These are phyloP conservation scores for Apophysomyces sp. DNA, from an alignment of 371 early-diverging fungal species.

Conservation along the genomic window DNA sequence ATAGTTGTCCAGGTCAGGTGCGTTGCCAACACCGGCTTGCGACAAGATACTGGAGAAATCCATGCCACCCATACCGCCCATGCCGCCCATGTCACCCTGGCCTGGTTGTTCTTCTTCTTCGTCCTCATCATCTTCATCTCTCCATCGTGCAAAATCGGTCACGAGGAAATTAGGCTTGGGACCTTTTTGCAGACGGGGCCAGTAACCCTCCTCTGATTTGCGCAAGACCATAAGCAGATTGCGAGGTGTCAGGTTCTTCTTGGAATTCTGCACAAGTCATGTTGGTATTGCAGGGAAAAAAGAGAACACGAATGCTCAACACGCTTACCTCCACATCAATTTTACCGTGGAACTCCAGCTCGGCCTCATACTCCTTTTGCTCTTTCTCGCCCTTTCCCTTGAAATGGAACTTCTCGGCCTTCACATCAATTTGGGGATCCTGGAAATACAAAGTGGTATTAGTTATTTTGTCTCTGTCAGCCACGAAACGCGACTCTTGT, in stretches of 20 bases:
- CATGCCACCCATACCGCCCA: constrained; percentile 49
- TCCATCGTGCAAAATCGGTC: constrained; percentile 91
- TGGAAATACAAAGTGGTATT: neutral
- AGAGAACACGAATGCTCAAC: no score
- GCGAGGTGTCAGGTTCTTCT: constrained; percentile 67
- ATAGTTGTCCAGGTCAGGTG: neutral
- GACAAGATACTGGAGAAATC: constrained; percentile 4
- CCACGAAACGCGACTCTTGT: neutral
- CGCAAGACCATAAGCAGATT: constrained; percentile 62
- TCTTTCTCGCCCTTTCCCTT: constrained; percentile 60
- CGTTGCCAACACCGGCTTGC: neutral
- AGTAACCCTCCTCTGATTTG: constrained; percentile 70
- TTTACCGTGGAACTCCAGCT: constrained; percentile 71
- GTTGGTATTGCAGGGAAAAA: neutral
- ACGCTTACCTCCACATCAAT: constrained; percentile 70
- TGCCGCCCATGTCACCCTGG: constrained; percentile 48
- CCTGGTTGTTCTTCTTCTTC: constrained; percentile 60
- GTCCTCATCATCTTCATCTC: constrained; percentile 93
- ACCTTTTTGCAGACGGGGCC: constrained; percentile 85
- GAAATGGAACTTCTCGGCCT: constrained; percentile 63
- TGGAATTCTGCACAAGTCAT: constrained; percentile 75
- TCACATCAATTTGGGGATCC: constrained; percentile 56
- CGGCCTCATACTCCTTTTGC: constrained; percentile 72
- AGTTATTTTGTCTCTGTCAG: neutral
- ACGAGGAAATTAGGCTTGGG: constrained; percentile 78